A percentile compares a stretch with the other conserved stretches of the same genome.
These are phyloP conservation scores for Nannizzia gypsea DNA, from an alignment of 2,329 filamentous ascomycete genomes.

Conservation along the genomic window DNA sequence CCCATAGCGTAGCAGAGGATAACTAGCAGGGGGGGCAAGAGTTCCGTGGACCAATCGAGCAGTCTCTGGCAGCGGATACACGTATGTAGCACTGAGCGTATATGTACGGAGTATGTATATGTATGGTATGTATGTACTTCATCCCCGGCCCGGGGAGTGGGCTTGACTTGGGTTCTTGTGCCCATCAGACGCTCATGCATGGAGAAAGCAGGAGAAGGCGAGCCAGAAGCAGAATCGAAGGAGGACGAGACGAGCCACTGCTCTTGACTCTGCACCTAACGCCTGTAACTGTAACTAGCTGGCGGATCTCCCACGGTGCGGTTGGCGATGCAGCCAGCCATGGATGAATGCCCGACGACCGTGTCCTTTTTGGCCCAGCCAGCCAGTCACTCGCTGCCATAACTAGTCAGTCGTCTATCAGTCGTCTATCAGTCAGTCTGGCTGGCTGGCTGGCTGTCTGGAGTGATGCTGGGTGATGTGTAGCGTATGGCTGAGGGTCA, in stretches of 20 bases:
- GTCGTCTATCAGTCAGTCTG: background rate
- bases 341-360: background rate
- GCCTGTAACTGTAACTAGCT: background rate
- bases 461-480: background rate
- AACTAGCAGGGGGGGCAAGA: background rate
- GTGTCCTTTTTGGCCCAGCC: background rate
- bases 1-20: too few relatives aligned
- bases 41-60: slow-evolving; percentile 2
- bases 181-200: slow-evolving; percentile 4
- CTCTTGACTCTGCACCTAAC: too few relatives aligned
- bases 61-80: background rate
- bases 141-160: background rate
- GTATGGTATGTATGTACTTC: too few relatives aligned
- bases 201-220: slow-evolving; percentile 19
- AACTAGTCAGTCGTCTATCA: background rate
- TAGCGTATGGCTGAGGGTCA: background rate
- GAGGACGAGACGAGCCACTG: too few relatives aligned
- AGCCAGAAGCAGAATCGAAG: background rate
- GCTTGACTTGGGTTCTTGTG: background rate
- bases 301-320: too few relatives aligned
- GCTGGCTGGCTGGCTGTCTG: too few relatives aligned
- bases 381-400: background rate
- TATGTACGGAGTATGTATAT: too few relatives aligned
- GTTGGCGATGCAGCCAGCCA: too few relatives aligned
- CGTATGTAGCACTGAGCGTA: background rate